A percentile compares a stretch with the other conserved stretches of the same genome.
These are phyloP conservation scores for Geotrichum australiense DNA, from an alignment of 1,139 yeast species.

Conservation along the genomic window DNA sequence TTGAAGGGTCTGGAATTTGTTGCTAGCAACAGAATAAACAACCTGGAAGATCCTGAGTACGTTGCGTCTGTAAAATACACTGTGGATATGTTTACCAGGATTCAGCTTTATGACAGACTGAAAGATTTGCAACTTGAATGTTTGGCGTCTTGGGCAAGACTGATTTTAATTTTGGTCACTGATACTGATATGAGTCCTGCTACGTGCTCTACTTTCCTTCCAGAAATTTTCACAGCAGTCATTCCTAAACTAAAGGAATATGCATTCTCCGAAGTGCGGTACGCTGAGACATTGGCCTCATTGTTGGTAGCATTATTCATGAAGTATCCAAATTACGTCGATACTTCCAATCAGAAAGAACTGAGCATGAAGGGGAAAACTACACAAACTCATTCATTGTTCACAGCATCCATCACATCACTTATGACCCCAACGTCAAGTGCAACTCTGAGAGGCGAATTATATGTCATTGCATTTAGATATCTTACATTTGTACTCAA, in stretches of 20 bases:
- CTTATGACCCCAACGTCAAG: constrained; percentile 64
- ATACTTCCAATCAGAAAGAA: constrained; percentile 27
- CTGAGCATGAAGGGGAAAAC: constrained; percentile 1
- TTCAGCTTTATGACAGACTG: constrained; percentile 21
- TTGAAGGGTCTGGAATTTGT: constrained; percentile 28
- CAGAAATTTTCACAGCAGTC: constrained; percentile 68
- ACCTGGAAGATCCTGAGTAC: constrained; percentile 22
- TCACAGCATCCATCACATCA: constrained; percentile 68
- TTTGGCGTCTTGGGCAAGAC: constrained; percentile 75
- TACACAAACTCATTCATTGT: constrained; percentile 58
- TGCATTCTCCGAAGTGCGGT: constrained; percentile 55
- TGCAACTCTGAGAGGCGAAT: constrained; percentile 62
- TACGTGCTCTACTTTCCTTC: constrained; percentile 52
- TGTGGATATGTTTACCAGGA: constrained; percentile 20
- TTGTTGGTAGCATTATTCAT: constrained; percentile 66
- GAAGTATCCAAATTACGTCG: constrained; percentile 45
- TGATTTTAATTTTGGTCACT: constrained; percentile 64
- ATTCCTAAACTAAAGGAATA: constrained; percentile 73
- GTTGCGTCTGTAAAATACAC: constrained; percentile 19
- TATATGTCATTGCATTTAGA: constrained; percentile 66
- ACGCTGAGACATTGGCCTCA: constrained; percentile 72
- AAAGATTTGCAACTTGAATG: constrained; percentile 49
- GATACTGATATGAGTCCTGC: constrained; percentile 44
- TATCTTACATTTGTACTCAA: constrained; percentile 38
- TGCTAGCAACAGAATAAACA: constrained; percentile 19